Evolutionary conservation across 164 flowering plant genomes (phyloP).

Genomic region (Berberis vulgaris): DNA sequence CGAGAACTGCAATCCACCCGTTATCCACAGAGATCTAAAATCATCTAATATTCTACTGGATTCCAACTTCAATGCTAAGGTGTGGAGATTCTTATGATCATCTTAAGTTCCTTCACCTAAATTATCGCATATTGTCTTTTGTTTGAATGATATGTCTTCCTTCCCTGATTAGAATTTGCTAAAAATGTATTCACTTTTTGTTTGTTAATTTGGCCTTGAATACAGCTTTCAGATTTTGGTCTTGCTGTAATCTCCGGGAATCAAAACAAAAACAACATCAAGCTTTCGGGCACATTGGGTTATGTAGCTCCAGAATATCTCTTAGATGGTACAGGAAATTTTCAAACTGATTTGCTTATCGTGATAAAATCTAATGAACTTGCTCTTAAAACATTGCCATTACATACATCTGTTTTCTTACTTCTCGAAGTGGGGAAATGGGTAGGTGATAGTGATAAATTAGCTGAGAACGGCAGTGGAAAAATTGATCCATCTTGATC

Average conservation of each 20-base stretch:
- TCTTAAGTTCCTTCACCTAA: not conserved
- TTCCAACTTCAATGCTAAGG: conserved; percentile 90
- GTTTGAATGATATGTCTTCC: not conserved
- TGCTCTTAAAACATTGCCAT: too few relatives aligned
- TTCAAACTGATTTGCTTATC: not conserved
- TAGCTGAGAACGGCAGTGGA: too few relatives aligned
- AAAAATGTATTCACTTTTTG: not conserved
- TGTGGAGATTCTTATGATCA: conserved; percentile 10
- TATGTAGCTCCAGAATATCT: conserved; percentile 97
- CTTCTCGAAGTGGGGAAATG: too few relatives aligned
- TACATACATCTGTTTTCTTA: too few relatives aligned
- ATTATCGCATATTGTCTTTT: not conserved
- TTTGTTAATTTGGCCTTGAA: not conserved
- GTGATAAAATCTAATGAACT: too few relatives aligned
- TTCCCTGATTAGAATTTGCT: not conserved
- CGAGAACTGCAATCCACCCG: conserved; percentile 79
- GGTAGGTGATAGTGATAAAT: too few relatives aligned
- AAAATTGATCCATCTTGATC: too few relatives aligned
- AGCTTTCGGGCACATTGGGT: conserved; percentile 88
- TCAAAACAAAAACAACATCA: conserved; percentile 50
- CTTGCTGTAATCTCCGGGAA: conserved; percentile 61
- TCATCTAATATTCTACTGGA: conserved; percentile 93
- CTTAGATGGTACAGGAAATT: conserved; percentile 61
- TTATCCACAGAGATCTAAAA: conserved; percentile 97
- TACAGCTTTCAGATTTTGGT: conserved; percentile 93